Base-by-base conservation (phyloP, 108 stramenopile species). In the Aureococcus anophagefferens region DNA sequence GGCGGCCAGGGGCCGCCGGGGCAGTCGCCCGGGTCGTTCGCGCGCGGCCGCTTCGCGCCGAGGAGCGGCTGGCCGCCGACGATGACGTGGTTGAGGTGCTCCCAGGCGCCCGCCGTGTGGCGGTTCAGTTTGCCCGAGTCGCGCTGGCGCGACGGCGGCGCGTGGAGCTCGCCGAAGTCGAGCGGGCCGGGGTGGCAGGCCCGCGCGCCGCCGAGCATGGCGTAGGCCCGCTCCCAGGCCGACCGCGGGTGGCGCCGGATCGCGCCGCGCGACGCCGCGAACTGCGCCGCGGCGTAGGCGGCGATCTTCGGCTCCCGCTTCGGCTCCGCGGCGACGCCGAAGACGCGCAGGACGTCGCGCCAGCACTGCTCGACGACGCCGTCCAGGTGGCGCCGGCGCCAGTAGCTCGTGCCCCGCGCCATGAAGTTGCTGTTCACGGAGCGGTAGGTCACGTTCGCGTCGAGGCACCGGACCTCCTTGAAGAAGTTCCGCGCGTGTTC, bases 51-150 rank as follows among this genome's bases (percentile, higher is more conserved):
- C n/a, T n/a, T n/a, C n/a, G n/a, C n/a, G n/a, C n/a, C n/a, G n/a
- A n/a, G n/a, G n/a, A 59, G 51, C 21, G 51, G 51, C 51, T 59
- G 21, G 51, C 51, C 51, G 51, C 51, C 51, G 51, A 59, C 7
- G 51, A 59, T 59, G 51, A 59, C 51, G 51, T 59, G 51, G 51
- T 59, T 59, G 21, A 59, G 51, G 51, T 59, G 51, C 51, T 59
- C 51, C 51, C 51, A 59, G 51, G 51, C 51, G 51, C 51, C 51
- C 51, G 51, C 14, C 7, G 51, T 59, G 25, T 59, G 51, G 7
- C 25, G 14, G 14, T 16, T 25, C 7, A 25, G 25, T 1, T 1
- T 1, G 21, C 3, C 7, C 14, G 51, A 18, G 51, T 59, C 51
- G 9, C 40, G 13, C 13, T 44, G 5, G 13, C 40, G 40, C 25